Conservation (phyloP, 176 grass and related monocot species). For the Lolium perenne region DNA sequence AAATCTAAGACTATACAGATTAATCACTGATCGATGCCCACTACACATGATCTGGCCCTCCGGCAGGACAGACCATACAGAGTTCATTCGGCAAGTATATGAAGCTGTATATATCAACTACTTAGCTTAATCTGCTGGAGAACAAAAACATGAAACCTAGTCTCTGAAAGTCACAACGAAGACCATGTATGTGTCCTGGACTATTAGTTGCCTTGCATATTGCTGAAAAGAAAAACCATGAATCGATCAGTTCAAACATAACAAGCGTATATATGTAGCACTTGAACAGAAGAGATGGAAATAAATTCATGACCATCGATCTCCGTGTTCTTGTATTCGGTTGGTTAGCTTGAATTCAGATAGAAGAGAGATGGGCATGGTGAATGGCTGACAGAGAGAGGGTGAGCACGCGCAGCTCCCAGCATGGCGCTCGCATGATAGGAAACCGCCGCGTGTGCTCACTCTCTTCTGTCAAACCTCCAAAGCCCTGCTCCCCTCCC, state of each 20-base stretch:
- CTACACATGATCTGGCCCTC: neutral
- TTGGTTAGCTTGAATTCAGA: neutral
- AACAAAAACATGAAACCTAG: neutral
- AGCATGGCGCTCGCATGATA: constrained; percentile 49
- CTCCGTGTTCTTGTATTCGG: neutral
- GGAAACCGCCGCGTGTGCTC: constrained; percentile 60
- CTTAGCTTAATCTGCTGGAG: neutral
- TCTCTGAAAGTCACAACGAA: neutral
- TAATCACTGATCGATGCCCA: neutral
- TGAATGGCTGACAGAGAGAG: constrained; percentile 69
- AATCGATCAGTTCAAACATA: constrained; percentile 12
- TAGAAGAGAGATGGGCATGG: constrained; percentile 36
- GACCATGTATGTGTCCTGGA: neutral
- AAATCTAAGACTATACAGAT: neutral
- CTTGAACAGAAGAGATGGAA: neutral
- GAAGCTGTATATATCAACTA: neutral
- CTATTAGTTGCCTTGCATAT: neutral
- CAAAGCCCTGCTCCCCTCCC: constrained; percentile 28
- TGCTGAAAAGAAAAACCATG: neutral
- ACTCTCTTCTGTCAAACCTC: constrained; percentile 70
- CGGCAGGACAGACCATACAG: neutral
- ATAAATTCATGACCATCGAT: constrained; percentile 12
- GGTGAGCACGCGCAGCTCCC: constrained; percentile 61
- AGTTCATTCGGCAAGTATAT: neutral
- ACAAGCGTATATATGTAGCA: neutral